Percentiles rank a stretch among this genome's conserved stretches.
phyloP scores from a whole-genome alignment of 495 filamentous ascomycete genomes.

The Neohortaea acidophila region DNA sequence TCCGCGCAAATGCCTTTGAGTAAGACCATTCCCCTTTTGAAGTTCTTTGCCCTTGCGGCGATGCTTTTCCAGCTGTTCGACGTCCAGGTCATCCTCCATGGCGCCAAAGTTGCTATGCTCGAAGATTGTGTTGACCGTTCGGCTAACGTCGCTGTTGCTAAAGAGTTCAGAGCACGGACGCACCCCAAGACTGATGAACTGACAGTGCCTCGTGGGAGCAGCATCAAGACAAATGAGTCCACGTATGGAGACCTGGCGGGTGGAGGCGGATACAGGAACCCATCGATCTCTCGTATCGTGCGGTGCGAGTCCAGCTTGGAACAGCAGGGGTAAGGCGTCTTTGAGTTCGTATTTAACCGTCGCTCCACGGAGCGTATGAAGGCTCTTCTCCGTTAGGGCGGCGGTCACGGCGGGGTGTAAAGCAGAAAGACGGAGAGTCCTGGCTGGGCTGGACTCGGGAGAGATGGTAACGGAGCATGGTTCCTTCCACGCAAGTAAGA shows the following conservation, averaged over 20 bases:
- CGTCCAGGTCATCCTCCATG: slow-evolving; percentile 32
- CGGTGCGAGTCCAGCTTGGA: slow-evolving; percentile 48
- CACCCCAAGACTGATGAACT: slow-evolving; percentile 67
- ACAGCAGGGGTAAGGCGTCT: slow-evolving; percentile 35
- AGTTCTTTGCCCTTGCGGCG: slow-evolving; percentile 28
- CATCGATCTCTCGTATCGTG: slow-evolving; percentile 38
- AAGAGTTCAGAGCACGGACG: slow-evolving; percentile 28
- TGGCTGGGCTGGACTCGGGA: too few relatives aligned
- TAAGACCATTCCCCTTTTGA: slow-evolving; percentile 36
- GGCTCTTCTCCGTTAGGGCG: slow-evolving; percentile 10
- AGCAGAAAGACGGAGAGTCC: background rate
- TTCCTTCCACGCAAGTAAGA: slow-evolving; percentile 50
- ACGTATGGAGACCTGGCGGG: slow-evolving; percentile 40
- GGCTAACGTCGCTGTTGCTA: slow-evolving; percentile 53
- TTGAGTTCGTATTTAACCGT: slow-evolving; percentile 5
- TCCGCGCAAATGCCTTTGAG: slow-evolving; percentile 40
- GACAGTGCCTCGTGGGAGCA: slow-evolving; percentile 50
- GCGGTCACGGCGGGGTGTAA: background rate
- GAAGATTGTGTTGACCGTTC: slow-evolving; percentile 68
- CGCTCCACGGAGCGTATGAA: slow-evolving; percentile 4
- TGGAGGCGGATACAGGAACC: slow-evolving; percentile 52
- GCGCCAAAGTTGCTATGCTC: slow-evolving; percentile 61
- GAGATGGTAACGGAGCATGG: slow-evolving; percentile 25
- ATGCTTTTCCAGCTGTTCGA: slow-evolving; percentile 26
- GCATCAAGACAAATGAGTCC: slow-evolving; percentile 59